Evolutionary conservation across 305 asterid species (phyloP), one percentile per base, ranked within the genome.

Genomic region (Lippia alba): DNA sequence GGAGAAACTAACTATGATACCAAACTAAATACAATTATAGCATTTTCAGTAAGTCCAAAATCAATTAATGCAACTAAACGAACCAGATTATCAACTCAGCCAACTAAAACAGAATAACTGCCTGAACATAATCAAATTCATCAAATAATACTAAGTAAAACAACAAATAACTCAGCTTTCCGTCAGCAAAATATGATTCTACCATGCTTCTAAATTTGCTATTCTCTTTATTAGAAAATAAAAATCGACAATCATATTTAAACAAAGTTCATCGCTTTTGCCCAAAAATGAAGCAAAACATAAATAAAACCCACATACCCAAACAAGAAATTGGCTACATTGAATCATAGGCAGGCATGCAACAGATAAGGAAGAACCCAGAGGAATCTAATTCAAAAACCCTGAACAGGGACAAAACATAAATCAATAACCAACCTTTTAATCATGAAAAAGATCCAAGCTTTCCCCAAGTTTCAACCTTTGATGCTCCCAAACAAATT

Each of bases 401-500:
- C 53, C 57, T 16, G 8, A 15, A 54, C 50, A n/a, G n/a, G 14
- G 8, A 40, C 12, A 50, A 16, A 56, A 19, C 10, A 48, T 1
- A 61, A 67, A 45, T n/a, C 0, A 67, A 45, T 64, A 68, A 8
- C 56, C 4, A 46, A 75, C 81, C 81, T 78, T 71, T 59, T 70
- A 69, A 73, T 66, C 81, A 70, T 72, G 74, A 80, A 79, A 81
- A 69, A 61, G 61, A 58, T 74, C 54, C 71, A 67, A 65, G 59
- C 45, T 74, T 75, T 67, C 14, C 62, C n/a, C 75, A 72, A 79
- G 80, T 60, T 56, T 53, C 74, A 67, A 82, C 59, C 84, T 79
- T 77, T 65, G 69, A 67, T 14, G 54, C 50, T 67, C 81, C 19
- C 76, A 70, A 24, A 61, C 20, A 18, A 55, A 74, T 39, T 15